These are phyloP conservation scores for Melocanna baccifera DNA, from an alignment of 176 grass and related monocot species.

Conservation along the genomic window DNA sequence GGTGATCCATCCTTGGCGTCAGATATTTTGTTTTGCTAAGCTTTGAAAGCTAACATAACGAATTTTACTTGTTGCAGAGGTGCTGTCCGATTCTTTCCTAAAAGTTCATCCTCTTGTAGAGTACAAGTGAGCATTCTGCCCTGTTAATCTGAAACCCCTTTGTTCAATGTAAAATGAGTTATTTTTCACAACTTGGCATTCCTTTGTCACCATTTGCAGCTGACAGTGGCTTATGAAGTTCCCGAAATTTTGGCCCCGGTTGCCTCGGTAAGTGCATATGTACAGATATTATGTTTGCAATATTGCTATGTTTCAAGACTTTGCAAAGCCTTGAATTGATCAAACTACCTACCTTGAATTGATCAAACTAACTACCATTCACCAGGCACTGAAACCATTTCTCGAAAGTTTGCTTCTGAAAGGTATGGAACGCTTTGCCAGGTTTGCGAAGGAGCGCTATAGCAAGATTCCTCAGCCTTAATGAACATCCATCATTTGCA, in stretches of 20 bases:
- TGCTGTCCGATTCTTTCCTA: constrained; percentile 87
- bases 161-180: background rate
- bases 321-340: background rate
- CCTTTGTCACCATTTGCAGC: constrained; percentile 37
- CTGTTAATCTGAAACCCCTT: background rate
- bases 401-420: constrained; percentile 71
- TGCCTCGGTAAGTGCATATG: constrained; percentile 61
- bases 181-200: constrained; percentile 6
- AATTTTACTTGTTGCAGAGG: constrained; percentile 56
- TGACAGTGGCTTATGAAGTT: constrained; percentile 90
- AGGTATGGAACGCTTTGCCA: constrained; percentile 64
- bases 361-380: constrained; percentile 25
- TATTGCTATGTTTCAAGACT: background rate
- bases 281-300: background rate
- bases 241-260: constrained; percentile 80
- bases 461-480: constrained; percentile 49
- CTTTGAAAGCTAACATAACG: background rate
- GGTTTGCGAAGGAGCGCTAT: constrained; percentile 55
- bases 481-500: background rate
- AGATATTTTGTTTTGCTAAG: background rate
- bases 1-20: background rate
- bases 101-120: constrained; percentile 68
- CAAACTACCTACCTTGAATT: constrained; percentile 5
- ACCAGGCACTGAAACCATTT: constrained; percentile 88
- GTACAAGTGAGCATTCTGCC: constrained; percentile 59